These are phyloP conservation scores for Biscogniauxia mediterranea DNA, from an alignment of 2,329 filamentous ascomycete genomes.

Conservation along the genomic window DNA sequence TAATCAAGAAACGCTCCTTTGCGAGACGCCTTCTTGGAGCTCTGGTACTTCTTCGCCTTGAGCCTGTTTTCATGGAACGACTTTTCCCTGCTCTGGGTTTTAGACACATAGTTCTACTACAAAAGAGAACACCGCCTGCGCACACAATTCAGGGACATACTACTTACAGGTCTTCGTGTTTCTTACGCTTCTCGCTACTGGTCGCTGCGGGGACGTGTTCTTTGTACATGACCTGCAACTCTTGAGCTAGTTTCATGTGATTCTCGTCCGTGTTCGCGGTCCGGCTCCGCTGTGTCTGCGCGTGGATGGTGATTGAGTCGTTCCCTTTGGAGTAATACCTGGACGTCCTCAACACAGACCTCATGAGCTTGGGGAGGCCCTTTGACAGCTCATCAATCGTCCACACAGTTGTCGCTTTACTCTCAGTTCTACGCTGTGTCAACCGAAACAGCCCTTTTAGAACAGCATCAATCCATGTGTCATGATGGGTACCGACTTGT, in stretches of 20 bases:
- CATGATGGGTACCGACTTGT: constrained; percentile 47
- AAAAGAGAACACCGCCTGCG: too few relatives aligned
- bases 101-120: constrained; percentile 7
- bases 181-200: constrained; percentile 45
- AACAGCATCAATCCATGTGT: too few relatives aligned
- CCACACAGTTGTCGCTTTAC: constrained; percentile 57
- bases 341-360: constrained; percentile 46
- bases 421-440: constrained; percentile 49
- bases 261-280: constrained; percentile 54
- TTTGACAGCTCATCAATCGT: constrained; percentile 45
- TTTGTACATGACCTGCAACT: constrained; percentile 47
- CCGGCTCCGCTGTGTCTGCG: constrained; percentile 53
- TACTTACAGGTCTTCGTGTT: constrained; percentile 48
- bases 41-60: constrained; percentile 47
- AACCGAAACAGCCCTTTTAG: constrained; percentile 1
- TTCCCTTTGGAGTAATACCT: constrained; percentile 52
- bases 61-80: constrained; percentile 45
- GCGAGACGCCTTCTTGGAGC: constrained; percentile 50
- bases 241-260: constrained; percentile 46
- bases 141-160: neutral
- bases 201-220: constrained; percentile 47
- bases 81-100: constrained; percentile 41
- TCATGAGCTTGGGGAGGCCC: constrained; percentile 47
- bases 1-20: constrained; percentile 31
- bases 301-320: constrained; percentile 54